phyloP scores from a whole-genome alignment of 495 filamentous ascomycete genomes.

The Hypoxylon lenormandii region DNA sequence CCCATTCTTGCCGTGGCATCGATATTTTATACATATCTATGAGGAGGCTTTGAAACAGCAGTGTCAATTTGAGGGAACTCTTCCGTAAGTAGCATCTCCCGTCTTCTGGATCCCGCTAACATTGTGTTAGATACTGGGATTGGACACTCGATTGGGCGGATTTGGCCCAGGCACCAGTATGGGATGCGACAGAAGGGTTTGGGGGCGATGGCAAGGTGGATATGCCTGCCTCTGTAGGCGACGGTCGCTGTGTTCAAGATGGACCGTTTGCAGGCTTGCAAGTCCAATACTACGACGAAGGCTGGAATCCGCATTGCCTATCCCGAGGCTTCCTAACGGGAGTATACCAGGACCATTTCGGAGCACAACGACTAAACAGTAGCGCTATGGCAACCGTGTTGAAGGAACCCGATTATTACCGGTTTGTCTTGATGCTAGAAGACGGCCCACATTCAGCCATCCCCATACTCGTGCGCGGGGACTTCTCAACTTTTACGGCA shows the following conservation, averaged over 20 bases:
- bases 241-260: constrained; percentile 19
- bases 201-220: too few species aligned
- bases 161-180: too few species aligned
- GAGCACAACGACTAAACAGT: constrained; percentile 17
- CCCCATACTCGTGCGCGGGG: constrained; percentile 17
- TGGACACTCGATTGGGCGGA: too few species aligned
- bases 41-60: too few species aligned
- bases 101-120: too few species aligned
- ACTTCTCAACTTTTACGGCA: constrained; percentile 16
- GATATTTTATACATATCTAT: too few species aligned
- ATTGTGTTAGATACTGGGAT: too few species aligned
- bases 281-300: constrained; percentile 24
- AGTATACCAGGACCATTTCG: constrained; percentile 10
- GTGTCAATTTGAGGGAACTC: too few species aligned
- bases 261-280: constrained; percentile 21
- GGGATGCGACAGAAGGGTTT: too few species aligned
- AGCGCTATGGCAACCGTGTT: constrained; percentile 5
- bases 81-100: too few species aligned
- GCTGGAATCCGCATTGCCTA: constrained; percentile 21
- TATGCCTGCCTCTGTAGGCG: too few species aligned
- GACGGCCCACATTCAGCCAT: constrained; percentile 19
- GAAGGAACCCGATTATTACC: neutral
- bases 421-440: constrained; percentile 1
- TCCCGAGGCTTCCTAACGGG: constrained; percentile 8
- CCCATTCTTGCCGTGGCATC: too few species aligned